Percentiles rank a stretch among this genome's conserved stretches.
Conservation (phyloP, 1,284 basidiomycete genomes). For the Irpex lacteus region DNA sequence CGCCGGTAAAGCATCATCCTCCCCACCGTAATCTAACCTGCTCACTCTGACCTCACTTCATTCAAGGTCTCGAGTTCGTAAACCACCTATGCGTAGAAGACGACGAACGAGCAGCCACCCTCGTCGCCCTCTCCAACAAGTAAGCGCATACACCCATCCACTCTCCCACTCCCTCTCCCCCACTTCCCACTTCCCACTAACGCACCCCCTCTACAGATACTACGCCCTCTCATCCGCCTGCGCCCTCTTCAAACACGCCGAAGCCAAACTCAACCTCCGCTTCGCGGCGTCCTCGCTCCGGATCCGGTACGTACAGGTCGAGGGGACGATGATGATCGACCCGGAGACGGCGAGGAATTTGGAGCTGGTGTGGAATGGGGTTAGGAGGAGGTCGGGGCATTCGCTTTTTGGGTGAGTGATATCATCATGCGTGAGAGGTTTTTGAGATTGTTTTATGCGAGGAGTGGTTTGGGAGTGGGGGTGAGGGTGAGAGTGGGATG, state of each 20-base stretch:
- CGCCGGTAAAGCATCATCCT: conserved; percentile 48
- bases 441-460: too few species aligned
- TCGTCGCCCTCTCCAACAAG: conserved; percentile 78
- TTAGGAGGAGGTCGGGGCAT: conserved; percentile 60
- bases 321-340: conserved; percentile 92
- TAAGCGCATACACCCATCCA: conserved; percentile 38
- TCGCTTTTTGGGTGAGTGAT: conserved; percentile 69
- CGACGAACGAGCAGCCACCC: conserved; percentile 69
- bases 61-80: conserved; percentile 74
- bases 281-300: conserved; percentile 75
- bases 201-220: conserved; percentile 49
- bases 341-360: conserved; percentile 83
- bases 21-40: background rate
- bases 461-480: too few species aligned
- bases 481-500: background rate
- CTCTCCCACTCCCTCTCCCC: too few species aligned
- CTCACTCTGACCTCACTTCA: background rate
- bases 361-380: conserved; percentile 80
- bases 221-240: conserved; percentile 83
- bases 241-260: conserved; percentile 83
- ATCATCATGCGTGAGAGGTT: too few species aligned
- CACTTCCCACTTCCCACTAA: too few species aligned
- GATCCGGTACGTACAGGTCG: conserved; percentile 77
- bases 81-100: conserved; percentile 76
- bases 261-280: conserved; percentile 60